Evolutionary conservation across 345 rosid genomes (phyloP).

Genomic region (Salix suchowensis): DNA sequence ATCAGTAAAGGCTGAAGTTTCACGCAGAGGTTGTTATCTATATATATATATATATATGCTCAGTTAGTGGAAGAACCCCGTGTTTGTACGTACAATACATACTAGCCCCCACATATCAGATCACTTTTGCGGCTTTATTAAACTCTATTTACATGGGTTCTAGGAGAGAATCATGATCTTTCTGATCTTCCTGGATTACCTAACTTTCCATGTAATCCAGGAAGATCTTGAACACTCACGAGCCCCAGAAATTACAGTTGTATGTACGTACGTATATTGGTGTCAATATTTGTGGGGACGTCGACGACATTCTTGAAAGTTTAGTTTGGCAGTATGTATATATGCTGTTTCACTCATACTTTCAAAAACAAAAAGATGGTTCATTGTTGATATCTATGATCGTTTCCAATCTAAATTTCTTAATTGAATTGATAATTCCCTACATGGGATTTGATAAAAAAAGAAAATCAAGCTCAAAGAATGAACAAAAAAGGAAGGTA

Average conservation of each 20-base stretch:
- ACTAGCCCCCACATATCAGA: background rate
- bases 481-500: no score
- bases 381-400: no score
- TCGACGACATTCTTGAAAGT: background rate
- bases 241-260: background rate
- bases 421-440: no score
- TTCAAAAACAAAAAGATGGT: no score
- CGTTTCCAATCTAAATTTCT: no score
- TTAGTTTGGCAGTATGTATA: background rate
- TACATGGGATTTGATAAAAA: no score
- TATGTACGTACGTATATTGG: background rate
- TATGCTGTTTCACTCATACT: background rate
- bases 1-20: background rate
- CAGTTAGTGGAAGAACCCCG: background rate
- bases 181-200: background rate
- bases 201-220: background rate
- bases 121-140: slow-evolving; percentile 2
- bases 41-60: background rate
- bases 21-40: background rate
- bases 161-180: background rate
- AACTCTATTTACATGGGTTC: background rate
- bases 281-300: background rate
- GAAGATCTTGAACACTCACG: background rate
- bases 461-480: no score
- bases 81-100: background rate